A percentile compares a stretch with the other conserved stretches of the same genome.
These are phyloP conservation scores for Lodderomyces theae DNA, from an alignment of 1,139 yeast genomes.

Conservation along the genomic window DNA sequence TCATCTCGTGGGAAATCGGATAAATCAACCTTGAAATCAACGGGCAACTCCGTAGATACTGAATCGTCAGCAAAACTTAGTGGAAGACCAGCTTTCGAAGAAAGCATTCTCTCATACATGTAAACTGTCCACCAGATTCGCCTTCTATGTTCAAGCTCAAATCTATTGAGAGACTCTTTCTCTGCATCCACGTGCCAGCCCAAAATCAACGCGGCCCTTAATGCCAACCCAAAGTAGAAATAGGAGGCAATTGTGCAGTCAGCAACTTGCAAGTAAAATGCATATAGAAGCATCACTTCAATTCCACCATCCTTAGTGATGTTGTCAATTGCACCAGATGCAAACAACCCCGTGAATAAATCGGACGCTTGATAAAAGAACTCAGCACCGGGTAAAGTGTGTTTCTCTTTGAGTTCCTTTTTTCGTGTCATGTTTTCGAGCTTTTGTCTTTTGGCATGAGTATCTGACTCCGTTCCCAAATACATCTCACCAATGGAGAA, in stretches of 20 bases:
- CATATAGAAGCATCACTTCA: slow-evolving; percentile 74
- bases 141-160: slow-evolving; percentile 75
- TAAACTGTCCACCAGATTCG: slow-evolving; percentile 91
- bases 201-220: slow-evolving; percentile 67
- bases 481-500: slow-evolving; percentile 88
- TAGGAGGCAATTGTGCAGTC: slow-evolving; percentile 83
- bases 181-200: slow-evolving; percentile 88
- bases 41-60: slow-evolving; percentile 72
- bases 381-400: slow-evolving; percentile 70
- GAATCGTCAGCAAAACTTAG: slow-evolving; percentile 75
- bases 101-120: slow-evolving; percentile 82
- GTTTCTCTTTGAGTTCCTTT: slow-evolving; percentile 19
- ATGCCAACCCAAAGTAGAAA: slow-evolving; percentile 75
- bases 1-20: slow-evolving; percentile 57
- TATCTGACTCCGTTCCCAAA: slow-evolving; percentile 60
- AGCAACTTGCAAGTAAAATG: slow-evolving; percentile 80
- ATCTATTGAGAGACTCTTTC: slow-evolving; percentile 57
- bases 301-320: slow-evolving; percentile 77
- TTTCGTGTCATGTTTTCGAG: slow-evolving; percentile 38
- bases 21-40: slow-evolving; percentile 60
- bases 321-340: slow-evolving; percentile 76
- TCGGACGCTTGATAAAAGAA: slow-evolving; percentile 76
- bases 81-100: slow-evolving; percentile 84
- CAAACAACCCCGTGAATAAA: slow-evolving; percentile 68
- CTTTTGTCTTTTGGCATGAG: slow-evolving; percentile 33